Conservation (phyloP, 1,139 yeast species). For the Candida pseudocylindracea region DNA sequence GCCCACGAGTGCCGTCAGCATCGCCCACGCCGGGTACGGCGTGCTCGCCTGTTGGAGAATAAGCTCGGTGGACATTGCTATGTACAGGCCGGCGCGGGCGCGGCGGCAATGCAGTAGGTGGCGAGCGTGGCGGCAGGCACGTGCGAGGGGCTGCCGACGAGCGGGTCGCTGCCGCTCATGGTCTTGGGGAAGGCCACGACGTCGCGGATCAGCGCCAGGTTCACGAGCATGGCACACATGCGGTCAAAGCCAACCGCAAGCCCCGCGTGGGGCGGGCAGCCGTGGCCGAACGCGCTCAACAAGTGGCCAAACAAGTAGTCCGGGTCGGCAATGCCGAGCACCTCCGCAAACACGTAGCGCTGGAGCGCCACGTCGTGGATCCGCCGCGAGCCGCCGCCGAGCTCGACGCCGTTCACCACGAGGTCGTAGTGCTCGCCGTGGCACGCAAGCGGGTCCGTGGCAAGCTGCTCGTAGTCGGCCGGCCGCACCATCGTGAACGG, state of each 20-base stretch:
- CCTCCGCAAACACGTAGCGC: constrained; percentile 34
- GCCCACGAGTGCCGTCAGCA: constrained; percentile 16
- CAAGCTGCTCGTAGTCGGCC: constrained; percentile 39
- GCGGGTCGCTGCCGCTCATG: constrained; percentile 68
- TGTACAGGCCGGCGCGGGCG: no score
- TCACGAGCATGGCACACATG: constrained; percentile 72
- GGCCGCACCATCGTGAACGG: constrained; percentile 86
- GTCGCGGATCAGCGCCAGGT: constrained; percentile 58
- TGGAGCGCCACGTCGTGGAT: constrained; percentile 72
- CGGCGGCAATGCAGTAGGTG: constrained; percentile 18
- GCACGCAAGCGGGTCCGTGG: constrained; percentile 34
- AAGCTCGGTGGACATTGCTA: no score
- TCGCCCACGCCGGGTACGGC: constrained; percentile 30
- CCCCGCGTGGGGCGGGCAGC: constrained; percentile 99
- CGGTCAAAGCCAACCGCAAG: constrained; percentile 90
- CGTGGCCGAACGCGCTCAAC: constrained; percentile 58
- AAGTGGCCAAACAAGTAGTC: constrained; percentile 69
- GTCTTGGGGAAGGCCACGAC: constrained; percentile 95
- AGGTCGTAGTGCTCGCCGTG: constrained; percentile 91
- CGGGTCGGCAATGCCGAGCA: constrained; percentile 32
- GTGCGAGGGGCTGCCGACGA: constrained; percentile 65
- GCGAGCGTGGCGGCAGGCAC: constrained; percentile 27
- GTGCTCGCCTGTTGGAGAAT: constrained; percentile 5
- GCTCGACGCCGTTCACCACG: constrained; percentile 84
- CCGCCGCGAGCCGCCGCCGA: constrained; percentile 96